Conservation (phyloP, 2,329 filamentous ascomycete genomes). For the Raffaelea deltoideospora region DNA sequence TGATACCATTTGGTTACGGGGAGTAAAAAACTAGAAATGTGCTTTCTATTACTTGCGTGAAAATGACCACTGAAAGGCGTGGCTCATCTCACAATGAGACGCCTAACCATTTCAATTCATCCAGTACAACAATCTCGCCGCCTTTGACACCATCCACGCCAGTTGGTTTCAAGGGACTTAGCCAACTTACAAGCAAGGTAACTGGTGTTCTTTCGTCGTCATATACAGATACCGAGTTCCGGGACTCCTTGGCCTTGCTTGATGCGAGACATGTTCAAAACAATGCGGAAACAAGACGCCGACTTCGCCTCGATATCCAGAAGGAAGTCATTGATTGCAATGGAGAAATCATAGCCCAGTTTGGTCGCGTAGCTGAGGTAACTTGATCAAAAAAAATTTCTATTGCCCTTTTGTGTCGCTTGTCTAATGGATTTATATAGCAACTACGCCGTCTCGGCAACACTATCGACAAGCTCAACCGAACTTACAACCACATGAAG, state of each 20-base stretch:
- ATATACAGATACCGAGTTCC: constrained; percentile 83
- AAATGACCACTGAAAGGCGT: constrained; percentile 6
- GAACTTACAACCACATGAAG: constrained; percentile 67
- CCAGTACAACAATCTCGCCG: constrained; percentile 13
- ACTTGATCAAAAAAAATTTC: constrained; percentile 11
- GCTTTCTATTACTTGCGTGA: too few species aligned
- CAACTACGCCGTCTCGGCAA: constrained; percentile 76
- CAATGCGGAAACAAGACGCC: constrained; percentile 61
- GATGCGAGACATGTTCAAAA: constrained; percentile 60
- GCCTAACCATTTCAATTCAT: too few species aligned
- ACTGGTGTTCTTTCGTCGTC: constrained; percentile 78
- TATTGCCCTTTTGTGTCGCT: not conserved
- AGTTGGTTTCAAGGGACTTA: constrained; percentile 25
- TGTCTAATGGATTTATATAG: too few species aligned
- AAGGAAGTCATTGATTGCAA: constrained; percentile 89
- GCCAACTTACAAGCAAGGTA: constrained; percentile 66
- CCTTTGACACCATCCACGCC: constrained; percentile 16
- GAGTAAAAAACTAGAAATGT: too few species aligned
- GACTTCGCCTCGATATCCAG: constrained; percentile 69
- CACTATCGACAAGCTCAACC: constrained; percentile 65
- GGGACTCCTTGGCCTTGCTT: constrained; percentile 65
- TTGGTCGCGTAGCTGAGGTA: constrained; percentile 79
- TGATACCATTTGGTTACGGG: too few species aligned
- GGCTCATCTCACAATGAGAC: constrained; percentile 1
- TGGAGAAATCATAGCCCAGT: constrained; percentile 75